These are phyloP conservation scores for Suillus luteus DNA, from an alignment of 768 basidiomycete genomes.

Conservation along the genomic window DNA sequence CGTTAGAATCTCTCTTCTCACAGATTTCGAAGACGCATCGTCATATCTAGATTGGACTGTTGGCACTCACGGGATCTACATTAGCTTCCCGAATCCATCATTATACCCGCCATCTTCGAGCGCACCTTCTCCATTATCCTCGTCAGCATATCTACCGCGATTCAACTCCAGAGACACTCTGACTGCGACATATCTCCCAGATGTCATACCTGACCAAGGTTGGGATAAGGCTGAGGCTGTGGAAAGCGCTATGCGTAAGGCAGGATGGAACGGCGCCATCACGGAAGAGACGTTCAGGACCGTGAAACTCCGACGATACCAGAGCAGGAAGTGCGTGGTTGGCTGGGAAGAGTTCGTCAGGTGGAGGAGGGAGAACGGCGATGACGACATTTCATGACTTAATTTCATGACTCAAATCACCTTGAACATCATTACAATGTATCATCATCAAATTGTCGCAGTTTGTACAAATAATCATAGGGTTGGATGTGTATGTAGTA, in stretches of 20 bases:
- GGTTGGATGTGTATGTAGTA: conserved; percentile 12
- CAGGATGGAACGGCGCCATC: conserved; percentile 83
- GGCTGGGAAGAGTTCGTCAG: conserved; percentile 75
- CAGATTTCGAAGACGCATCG: conserved; percentile 83
- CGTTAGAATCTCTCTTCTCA: conserved; percentile 84
- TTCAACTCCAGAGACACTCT: conserved; percentile 60
- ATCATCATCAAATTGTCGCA: conserved; percentile 16
- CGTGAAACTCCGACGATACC: conserved; percentile 78
- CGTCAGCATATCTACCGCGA: conserved; percentile 59
- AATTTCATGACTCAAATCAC: conserved; percentile 3
- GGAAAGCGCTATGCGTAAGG: conserved; percentile 90
- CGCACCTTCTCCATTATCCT: conserved; percentile 72
- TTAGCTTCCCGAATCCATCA: conserved; percentile 83
- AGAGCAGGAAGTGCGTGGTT: conserved; percentile 68
- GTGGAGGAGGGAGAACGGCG: conserved; percentile 65
- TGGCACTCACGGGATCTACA: conserved; percentile 89
- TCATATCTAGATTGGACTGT: conserved; percentile 93
- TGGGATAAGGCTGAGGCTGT: conserved; percentile 92
- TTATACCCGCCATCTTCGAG: conserved; percentile 58
- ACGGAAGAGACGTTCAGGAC: conserved; percentile 80
- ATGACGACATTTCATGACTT: conserved; percentile 29
- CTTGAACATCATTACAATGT: conserved; percentile 7
- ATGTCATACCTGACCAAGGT: conserved; percentile 90
- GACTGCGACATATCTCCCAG: conserved; percentile 89
- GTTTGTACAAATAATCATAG: conserved; percentile 15